Conservation (phyloP, 2,329 filamentous ascomycete genomes). For the Pseudocercospora fijiensis region DNA sequence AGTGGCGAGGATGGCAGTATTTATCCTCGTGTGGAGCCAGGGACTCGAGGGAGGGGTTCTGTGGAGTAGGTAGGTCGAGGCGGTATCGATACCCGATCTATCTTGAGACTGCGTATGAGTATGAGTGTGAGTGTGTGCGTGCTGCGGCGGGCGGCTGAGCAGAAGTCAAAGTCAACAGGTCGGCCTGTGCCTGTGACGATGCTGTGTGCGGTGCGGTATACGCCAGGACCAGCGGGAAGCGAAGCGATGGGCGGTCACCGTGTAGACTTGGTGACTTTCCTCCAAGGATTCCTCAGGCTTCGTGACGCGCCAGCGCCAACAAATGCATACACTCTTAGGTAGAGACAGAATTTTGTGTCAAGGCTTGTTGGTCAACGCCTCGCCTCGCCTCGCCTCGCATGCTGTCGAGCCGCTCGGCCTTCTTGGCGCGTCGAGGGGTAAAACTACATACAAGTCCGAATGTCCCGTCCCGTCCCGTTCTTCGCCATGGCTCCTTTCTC, state of each 20-base stretch:
- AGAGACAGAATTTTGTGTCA: background rate
- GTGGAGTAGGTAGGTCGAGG: background rate
- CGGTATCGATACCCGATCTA: constrained; percentile 1
- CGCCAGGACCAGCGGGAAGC: background rate
- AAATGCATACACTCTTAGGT: background rate
- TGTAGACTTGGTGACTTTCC: background rate
- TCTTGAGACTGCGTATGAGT: background rate
- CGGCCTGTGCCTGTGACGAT: background rate
- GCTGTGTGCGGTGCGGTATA: background rate
- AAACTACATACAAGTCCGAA: background rate
- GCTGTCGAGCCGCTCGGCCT: background rate
- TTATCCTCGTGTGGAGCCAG: constrained; percentile 2
- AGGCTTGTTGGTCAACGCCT: constrained; percentile 4
- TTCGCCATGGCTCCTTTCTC: background rate
- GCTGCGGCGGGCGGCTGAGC: background rate
- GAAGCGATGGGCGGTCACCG: background rate
- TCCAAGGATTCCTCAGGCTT: background rate
- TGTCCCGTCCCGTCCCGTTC: background rate
- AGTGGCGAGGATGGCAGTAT: constrained; percentile 5
- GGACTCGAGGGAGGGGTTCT: background rate
- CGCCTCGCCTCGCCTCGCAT: constrained; percentile 3
- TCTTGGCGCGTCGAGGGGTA: background rate
- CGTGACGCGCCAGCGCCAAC: background rate
- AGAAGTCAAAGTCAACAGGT: no score
- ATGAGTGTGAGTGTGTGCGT: background rate